These are phyloP conservation scores for Globisporangium perplexum DNA, from an alignment of 352 stramenopile genomes.

Conservation along the genomic window DNA sequence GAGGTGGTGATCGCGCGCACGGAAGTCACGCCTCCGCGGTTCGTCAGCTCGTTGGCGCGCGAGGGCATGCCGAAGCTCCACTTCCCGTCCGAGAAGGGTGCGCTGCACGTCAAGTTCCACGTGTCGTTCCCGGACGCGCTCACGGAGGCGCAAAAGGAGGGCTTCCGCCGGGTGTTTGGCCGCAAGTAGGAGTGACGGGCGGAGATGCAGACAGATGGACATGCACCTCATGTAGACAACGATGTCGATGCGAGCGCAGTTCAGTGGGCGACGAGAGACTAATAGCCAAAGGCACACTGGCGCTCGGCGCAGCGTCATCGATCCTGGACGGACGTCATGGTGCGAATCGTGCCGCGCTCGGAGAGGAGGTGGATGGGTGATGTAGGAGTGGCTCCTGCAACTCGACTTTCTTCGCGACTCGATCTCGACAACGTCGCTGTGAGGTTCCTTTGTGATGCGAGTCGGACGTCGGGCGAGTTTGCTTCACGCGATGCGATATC, in stretches of 20 bases:
- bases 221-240: neutral
- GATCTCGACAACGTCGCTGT: too few species aligned
- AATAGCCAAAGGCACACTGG: too few species aligned
- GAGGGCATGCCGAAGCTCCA: slow-evolving; percentile 96
- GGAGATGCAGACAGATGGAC: neutral
- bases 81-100: slow-evolving; percentile 72
- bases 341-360: too few species aligned
- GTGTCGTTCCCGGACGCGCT: slow-evolving; percentile 92
- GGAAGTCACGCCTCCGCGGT: slow-evolving; percentile 88
- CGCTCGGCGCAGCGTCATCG: too few species aligned
- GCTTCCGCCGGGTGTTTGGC: slow-evolving; percentile 48
- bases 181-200: slow-evolving; percentile 32
- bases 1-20: slow-evolving; percentile 85
- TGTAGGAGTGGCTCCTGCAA: too few species aligned
- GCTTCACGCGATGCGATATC: too few species aligned
- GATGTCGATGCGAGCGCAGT: neutral
- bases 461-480: too few species aligned
- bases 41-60: slow-evolving; percentile 83
- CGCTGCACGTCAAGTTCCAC: slow-evolving; percentile 95
- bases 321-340: too few species aligned
- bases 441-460: too few species aligned
- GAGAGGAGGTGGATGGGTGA: too few species aligned
- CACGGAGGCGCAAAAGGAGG: slow-evolving; percentile 72
- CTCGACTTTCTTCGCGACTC: too few species aligned
- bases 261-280: neutral